phyloP scores from a whole-genome alignment of 2,329 filamentous ascomycete species.

The Raffaelea deltoideospora region DNA sequence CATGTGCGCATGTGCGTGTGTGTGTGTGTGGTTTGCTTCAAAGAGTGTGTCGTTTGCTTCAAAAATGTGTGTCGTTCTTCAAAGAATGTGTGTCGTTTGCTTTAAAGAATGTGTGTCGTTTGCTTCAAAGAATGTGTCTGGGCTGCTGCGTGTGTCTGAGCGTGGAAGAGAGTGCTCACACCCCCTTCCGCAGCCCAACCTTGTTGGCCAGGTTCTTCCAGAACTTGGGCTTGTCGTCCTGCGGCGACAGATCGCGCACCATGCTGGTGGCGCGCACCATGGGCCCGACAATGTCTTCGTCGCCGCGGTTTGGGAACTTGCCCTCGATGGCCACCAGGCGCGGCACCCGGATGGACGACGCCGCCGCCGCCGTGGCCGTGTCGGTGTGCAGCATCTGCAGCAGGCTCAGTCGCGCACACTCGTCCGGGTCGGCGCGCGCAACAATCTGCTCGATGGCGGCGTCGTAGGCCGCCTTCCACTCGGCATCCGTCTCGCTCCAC shows the following conservation, averaged over 20 bases:
- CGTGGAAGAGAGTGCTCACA: too few species aligned
- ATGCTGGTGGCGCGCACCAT: slow-evolving; percentile 49
- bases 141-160: too few species aligned
- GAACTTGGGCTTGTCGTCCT: slow-evolving; percentile 20
- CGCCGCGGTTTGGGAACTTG: slow-evolving; percentile 79
- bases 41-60: background rate
- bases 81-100: background rate
- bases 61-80: background rate
- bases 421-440: slow-evolving; percentile 14
- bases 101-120: background rate
- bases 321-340: slow-evolving; percentile 57
- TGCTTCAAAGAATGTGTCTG: too few species aligned
- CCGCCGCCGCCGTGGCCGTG: slow-evolving; percentile 44
- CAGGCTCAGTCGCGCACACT: slow-evolving; percentile 17
- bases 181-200: slow-evolving; percentile 21
- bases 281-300: slow-evolving; percentile 85
- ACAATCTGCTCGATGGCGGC: slow-evolving; percentile 40
- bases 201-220: slow-evolving; percentile 33
- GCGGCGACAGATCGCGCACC: background rate
- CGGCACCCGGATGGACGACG: too few species aligned
- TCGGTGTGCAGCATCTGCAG: slow-evolving; percentile 33
- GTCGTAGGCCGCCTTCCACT: slow-evolving; percentile 60
- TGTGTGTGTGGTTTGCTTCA: too few species aligned
- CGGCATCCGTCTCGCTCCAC: slow-evolving; percentile 64
- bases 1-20: too few species aligned